Evolutionary conservation across 345 rosid species (phyloP), one percentile per base, ranked within the genome.

Genomic region (Microthlaspi erraticum): DNA sequence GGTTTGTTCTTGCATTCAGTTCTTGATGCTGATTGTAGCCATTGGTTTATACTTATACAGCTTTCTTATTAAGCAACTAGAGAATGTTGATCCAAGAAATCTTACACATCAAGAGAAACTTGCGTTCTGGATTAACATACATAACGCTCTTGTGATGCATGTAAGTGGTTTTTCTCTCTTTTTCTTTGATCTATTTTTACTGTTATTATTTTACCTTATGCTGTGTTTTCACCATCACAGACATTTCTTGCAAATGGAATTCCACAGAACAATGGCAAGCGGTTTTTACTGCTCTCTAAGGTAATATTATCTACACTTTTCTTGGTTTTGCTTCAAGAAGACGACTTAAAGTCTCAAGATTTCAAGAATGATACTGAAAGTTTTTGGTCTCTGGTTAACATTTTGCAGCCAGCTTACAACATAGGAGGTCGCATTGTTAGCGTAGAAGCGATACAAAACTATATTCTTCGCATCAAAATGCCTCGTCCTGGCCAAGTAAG

Each of bases 91-190:
- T 81, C 96, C 91, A 1, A 82, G 81, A 82, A 87, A 78, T 64
- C 74, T 95, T 50, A 82, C 79, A 55, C 92, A 88, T 20, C 93
- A 86, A 64, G 99, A 95, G 83, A 91, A 86, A 80, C 76, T 95
- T 1, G 96, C 99, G 20, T 95, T 95, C 72, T 95, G 98, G 99
- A 84, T 95, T 82, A 95, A 95, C 46, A 20, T 92, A 70, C 99
- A 95, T 80, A 95, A 95, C 69, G 85, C 93, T 0, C 72, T 92
- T 20, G 92, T 87, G 80, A 95, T 95, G 99, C 97, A 95, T 75
- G 99, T 95, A 87, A 70, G 77, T 2, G 6, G 13, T 26, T 50
- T 48, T 3, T 20, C 34, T 54, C 57, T 49, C 8, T 53, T 23
- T 59, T 63, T 20, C 38, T 75, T 54, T 61, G 59, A 18, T 60